Base-by-base conservation (phyloP, 1,284 basidiomycete species). In the Trichosporon coremiiforme region DNA sequence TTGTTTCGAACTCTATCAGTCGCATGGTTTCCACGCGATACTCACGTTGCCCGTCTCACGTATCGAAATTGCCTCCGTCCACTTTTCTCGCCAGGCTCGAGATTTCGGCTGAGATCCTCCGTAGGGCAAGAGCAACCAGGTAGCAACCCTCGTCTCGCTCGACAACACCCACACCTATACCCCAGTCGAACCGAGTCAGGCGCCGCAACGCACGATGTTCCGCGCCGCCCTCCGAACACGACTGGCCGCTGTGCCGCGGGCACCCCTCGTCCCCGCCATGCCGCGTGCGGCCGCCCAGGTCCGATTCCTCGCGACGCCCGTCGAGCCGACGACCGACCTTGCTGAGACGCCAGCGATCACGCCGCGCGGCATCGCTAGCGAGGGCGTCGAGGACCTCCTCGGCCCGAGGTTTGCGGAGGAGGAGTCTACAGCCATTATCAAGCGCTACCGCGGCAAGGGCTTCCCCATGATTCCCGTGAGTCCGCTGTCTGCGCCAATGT, bases 401-500 rank as follows among this genome's bases (percentile, higher is more conserved):
- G 57, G 57, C 57, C 57, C 57, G 29, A 17, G 29, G 31, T 33
- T 25, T 8, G 31, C 31, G 12, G 57, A 60, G 55, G 68, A 69
- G 29, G 36, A 69, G 60, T 68, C 68, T 29, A 74, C 75, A 6
- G 78, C 75, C 7, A 71, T 78, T 12, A 70, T 82, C 72, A 79
- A 82, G 74, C 77, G 75, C 57, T 83, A 79, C 67, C 76, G 76
- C 22, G 81, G 81, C 6, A 78, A 78, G 60, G 79, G 80, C 0
- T 80, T 80, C 70, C 81, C 82, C 1, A 76, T 73, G 17, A 83
- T 82, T 67, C 81, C 81, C 33, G 81, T 83, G 66, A 75, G 79
- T 64, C 10, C 8, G 5, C 36, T 4, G n/a, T 12, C 6, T 38
- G 36, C 36, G 12, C 2, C 10, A 12, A 7, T 38, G 36, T 20